Evolutionary conservation across 768 basidiomycete genomes (phyloP).

Genomic region (Rhodotorula babjevae): DNA sequence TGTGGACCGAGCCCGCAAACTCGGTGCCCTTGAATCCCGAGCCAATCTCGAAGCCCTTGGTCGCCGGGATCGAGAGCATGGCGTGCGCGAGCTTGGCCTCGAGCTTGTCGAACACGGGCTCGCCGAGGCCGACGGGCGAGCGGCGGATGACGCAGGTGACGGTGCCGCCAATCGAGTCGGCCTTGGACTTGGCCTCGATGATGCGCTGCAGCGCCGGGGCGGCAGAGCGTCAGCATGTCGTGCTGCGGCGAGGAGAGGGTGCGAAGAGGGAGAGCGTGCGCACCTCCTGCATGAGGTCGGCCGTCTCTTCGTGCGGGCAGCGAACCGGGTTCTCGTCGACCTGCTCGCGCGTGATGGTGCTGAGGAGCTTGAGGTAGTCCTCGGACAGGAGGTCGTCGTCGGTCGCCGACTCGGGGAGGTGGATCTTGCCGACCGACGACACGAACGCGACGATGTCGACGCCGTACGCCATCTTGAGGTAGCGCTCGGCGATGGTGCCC

Average conservation of each 20-base stretch:
- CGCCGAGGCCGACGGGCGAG: slow-evolving; percentile 84
- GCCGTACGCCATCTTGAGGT: slow-evolving; percentile 76
- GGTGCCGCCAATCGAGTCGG: slow-evolving; percentile 96
- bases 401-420: slow-evolving; percentile 56
- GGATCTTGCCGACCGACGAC: slow-evolving; percentile 88
- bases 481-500: slow-evolving; percentile 95
- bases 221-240: too few relatives aligned
- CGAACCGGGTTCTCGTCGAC: slow-evolving; percentile 82
- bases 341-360: slow-evolving; percentile 72
- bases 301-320: slow-evolving; percentile 84
- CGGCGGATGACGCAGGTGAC: slow-evolving; percentile 93
- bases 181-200: slow-evolving; percentile 78
- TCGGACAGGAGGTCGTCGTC: slow-evolving; percentile 69
- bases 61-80: slow-evolving; percentile 98
- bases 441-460: slow-evolving; percentile 97
- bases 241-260: too few relatives aligned
- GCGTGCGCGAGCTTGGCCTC: slow-evolving; percentile 93
- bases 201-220: slow-evolving; percentile 61
- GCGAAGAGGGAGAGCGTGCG: slow-evolving; percentile 4
- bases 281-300: slow-evolving; percentile 84
- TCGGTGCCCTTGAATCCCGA: slow-evolving; percentile 93
- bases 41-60: slow-evolving; percentile 96
- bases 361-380: slow-evolving; percentile 75
- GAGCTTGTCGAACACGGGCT: slow-evolving; percentile 97
- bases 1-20: slow-evolving; percentile 86